Base-by-base conservation (phyloP, 192 early-diverging fungal species). In the Dissophora ornata region DNA sequence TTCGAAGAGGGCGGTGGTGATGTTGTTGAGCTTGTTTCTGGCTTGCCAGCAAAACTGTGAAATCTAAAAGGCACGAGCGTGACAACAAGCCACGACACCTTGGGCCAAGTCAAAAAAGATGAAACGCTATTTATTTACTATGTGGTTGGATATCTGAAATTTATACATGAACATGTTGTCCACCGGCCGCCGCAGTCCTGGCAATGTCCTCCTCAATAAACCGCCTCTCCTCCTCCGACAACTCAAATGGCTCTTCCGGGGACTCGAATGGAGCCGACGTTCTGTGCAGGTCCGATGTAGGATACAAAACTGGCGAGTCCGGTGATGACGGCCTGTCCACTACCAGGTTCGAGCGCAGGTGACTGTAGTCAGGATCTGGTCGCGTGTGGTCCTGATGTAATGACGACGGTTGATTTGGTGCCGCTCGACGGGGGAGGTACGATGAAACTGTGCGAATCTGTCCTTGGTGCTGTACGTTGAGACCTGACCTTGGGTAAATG, bases 141-240 rank as follows among this genome's bases (percentile, higher is more conserved):
- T n/a, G n/a, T n/a, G n/a, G n/a, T n/a, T n/a, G n/a, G n/a, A n/a
- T 16, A 22, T 18, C 34, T 4, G 1, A 12, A 33, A 38, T 55
- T 55, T 38, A 55, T 24, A 55, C 34, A 34, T 55, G 53, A 40
- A 38, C n/a, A 19, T 24, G 62, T 45, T 30, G 71, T 41, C 18
- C 38, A 15, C 51, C n/a, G n/a, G 62, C 50, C 19, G 63, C 63
- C 19, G 62, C 64, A 21, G 25, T 77, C 28, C 36, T 55, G 19
- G 73, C 73, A 57, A 56, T 62, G 38, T 77, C 73, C 46, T 77
- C 73, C 25, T 77, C 73, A 57, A 77, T 77, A 22, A 77, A 62
- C 40, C 73, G 56, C 19, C 73, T 56, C 46, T 77, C 73, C 53
- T 77, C 73, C 47, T 77, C 73, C 8, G 73, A 77, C 13, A 77